Evolutionary conservation across 2,329 filamentous ascomycete genomes (phyloP).

Genomic region (Colletotrichum sp.): DNA sequence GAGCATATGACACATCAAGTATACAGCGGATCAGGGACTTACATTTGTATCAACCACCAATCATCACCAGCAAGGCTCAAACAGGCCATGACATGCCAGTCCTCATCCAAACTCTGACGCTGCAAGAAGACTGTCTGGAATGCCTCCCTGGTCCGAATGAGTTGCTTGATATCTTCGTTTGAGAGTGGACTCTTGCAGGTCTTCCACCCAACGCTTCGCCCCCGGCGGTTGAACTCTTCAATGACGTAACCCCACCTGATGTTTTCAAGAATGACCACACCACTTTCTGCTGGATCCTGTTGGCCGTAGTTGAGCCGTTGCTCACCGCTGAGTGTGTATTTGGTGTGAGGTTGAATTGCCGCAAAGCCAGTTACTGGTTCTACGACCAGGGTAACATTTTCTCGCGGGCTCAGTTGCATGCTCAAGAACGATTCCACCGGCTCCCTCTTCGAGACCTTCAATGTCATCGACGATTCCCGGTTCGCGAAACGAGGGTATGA

Average conservation of each 20-base stretch:
- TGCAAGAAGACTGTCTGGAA: conserved; percentile 72
- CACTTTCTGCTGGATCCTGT: conserved; percentile 61
- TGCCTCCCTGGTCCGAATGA: conserved; percentile 66
- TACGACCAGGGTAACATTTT: conserved; percentile 66
- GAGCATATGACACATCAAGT: not conserved
- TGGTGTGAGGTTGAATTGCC: conserved; percentile 69
- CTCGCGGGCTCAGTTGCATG: conserved; percentile 70
- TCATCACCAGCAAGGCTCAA: conserved; percentile 74
- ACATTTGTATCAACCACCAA: conserved; percentile 78
- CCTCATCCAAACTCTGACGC: conserved; percentile 70
- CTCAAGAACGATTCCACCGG: conserved; percentile 71
- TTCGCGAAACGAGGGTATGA: conserved; percentile 65
- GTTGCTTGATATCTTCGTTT: conserved; percentile 60
- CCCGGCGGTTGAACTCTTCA: conserved; percentile 64
- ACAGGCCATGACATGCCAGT: conserved; percentile 75
- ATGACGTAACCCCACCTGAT: conserved; percentile 66
- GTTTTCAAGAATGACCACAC: conserved; percentile 60
- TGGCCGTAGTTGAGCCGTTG: conserved; percentile 63
- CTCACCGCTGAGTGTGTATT: conserved; percentile 62
- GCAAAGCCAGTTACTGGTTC: conserved; percentile 82
- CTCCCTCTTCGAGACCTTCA: conserved; percentile 63
- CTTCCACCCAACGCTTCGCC: conserved; percentile 69
- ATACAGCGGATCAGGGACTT: conserved; percentile 32
- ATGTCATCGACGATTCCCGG: conserved; percentile 60
- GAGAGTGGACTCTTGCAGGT: conserved; percentile 52